These are phyloP conservation scores for Neophaeococcomyces aloes DNA, from an alignment of 2,329 filamentous ascomycete genomes.

Conservation along the genomic window DNA sequence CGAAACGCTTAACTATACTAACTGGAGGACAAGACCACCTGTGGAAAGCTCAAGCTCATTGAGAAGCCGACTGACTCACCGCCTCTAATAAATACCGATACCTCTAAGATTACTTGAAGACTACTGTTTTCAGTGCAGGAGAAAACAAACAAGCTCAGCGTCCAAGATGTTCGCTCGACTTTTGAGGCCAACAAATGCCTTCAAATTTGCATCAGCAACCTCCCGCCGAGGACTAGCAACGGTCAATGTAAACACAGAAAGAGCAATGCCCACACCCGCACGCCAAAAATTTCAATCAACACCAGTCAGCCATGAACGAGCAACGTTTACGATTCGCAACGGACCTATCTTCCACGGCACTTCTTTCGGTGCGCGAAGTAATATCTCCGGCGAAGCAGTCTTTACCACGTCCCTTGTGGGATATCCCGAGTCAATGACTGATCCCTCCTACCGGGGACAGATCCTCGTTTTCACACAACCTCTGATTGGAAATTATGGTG, in stretches of 20 bases:
- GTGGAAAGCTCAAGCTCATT: constrained; percentile 44
- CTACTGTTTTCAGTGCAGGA: neutral
- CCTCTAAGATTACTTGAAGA: constrained; percentile 12
- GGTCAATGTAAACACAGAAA: constrained; percentile 58
- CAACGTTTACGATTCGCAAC: constrained; percentile 92
- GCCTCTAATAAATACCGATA: constrained; percentile 1
- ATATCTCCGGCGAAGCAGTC: constrained; percentile 95
- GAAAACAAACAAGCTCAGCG: constrained; percentile 15
- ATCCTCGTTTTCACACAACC: constrained; percentile 98
- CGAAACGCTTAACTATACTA: constrained; percentile 33
- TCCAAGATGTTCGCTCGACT: constrained; percentile 20
- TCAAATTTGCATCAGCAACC: constrained; percentile 24
- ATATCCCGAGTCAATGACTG: constrained; percentile 80
- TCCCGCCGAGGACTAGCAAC: constrained; percentile 49
- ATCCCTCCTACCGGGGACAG: constrained; percentile 63
- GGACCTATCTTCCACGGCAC: constrained; percentile 93
- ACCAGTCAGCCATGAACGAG: constrained; percentile 61
- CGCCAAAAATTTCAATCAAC: constrained; percentile 40
- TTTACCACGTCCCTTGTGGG: constrained; percentile 97
- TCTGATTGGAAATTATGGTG: constrained; percentile 96
- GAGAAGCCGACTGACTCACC: constrained; percentile 26
- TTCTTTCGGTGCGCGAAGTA: constrained; percentile 91
- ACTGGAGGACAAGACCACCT: constrained; percentile 37
- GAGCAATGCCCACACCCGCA: constrained; percentile 50
- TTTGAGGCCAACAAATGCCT: constrained; percentile 25